Base-by-base conservation (phyloP, 495 filamentous ascomycete species). In the Penicillium angulare region DNA sequence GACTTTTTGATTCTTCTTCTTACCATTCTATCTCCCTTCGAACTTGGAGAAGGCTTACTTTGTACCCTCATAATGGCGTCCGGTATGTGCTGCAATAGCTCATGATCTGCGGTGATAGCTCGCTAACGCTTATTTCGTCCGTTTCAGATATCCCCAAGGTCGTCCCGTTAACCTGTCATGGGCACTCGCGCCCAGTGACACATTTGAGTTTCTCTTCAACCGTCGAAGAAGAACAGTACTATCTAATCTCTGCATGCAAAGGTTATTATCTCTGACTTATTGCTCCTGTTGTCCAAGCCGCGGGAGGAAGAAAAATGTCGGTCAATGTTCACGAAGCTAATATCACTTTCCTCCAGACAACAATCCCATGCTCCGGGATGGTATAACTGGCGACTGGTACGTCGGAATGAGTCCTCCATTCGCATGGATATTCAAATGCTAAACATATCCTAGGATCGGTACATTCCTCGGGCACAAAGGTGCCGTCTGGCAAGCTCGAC, bases 401-500 rank as follows among this genome's bases (percentile, higher is more conserved):
- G 81, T 50, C n/a, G n/a, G 34, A 23, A 24, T 46, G 31, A 10
- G 18, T 16, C 3, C 1, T 12, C n/a, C n/a, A n/a, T n/a, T n/a
- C n/a, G n/a, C n/a, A n/a, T n/a, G n/a, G n/a, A n/a, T n/a, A n/a
- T n/a, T n/a, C n/a, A n/a, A n/a, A n/a, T n/a, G n/a, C n/a, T n/a
- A n/a, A 8, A 12, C 3, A 7, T n/a, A 24, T 33, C 35, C 6
- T 52, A 88, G 88, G 93, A 97, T 98, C 54, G 93, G 93, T 29
- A 98, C 95, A 31, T 97, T 97, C 61, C 83, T 98, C 45, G 92
- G 93, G 36, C 93, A 98, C 74, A 97, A 98, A 74, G 93, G 93
- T 52, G 93, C 93, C 15, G 91, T 96, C 43, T 98, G 92, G 89
- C 90, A 96, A 75, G 87, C 90, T 21, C 82, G 92, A 46, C 80